Percentiles rank a stretch among this genome's conserved stretches.
Evolutionary conservation across 345 rosid genomes (phyloP).

Genomic region (Brassica carinata): DNA sequence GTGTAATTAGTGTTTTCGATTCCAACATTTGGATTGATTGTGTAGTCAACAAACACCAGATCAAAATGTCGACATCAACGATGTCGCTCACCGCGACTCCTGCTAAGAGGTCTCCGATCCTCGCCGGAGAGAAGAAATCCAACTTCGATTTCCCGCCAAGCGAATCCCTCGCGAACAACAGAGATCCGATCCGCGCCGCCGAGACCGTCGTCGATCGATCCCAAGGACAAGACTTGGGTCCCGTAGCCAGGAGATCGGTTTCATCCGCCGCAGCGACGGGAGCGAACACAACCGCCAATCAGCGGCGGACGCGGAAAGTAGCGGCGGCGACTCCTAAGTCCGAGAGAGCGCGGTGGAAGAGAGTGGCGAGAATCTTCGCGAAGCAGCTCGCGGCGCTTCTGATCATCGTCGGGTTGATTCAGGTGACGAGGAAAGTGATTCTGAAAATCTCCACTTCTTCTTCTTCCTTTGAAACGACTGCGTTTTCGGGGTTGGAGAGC

Average conservation of each 20-base stretch:
- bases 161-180: conserved; percentile 47
- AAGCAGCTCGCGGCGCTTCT: conserved; percentile 70
- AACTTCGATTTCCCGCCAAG: conserved; percentile 48
- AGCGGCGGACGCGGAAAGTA: conserved; percentile 63
- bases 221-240: conserved; percentile 47
- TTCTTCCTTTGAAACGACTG: conserved; percentile 41
- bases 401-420: conserved; percentile 63
- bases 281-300: conserved; percentile 51
- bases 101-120: conserved; percentile 59
- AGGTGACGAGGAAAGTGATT: conserved; percentile 55
- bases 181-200: conserved; percentile 61
- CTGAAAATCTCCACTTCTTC: conserved; percentile 41
- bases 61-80: conserved; percentile 80
- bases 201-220: conserved; percentile 44
- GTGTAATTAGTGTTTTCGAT: conserved; percentile 20
- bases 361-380: conserved; percentile 57
- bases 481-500: conserved; percentile 63
- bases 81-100: conserved; percentile 81
- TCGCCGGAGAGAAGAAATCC: conserved; percentile 60
- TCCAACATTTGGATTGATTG: neutral
- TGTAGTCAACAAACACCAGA: conserved; percentile 9
- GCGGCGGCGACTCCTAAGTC: conserved; percentile 38
- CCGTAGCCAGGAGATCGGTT: conserved; percentile 47
- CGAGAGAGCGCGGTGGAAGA: conserved; percentile 73
- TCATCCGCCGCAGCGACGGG: conserved; percentile 18